Evolutionary conservation across 2,329 filamentous ascomycete species (phyloP), one percentile per base, ranked within the genome.

Genomic region (Periconia digitata): DNA sequence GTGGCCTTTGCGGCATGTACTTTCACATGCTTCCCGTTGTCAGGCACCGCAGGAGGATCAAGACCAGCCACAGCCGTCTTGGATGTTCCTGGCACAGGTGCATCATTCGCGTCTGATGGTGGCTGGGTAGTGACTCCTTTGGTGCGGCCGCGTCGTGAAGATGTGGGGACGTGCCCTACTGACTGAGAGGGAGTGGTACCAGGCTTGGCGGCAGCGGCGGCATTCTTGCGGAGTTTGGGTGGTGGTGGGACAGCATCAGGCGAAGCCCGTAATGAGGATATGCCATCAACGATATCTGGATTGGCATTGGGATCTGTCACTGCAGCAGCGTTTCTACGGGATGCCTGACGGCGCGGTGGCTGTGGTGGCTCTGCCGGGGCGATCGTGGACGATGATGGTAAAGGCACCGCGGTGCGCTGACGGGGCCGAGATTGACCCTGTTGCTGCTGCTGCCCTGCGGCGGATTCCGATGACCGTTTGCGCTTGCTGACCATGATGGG

Each of bases 231-330:
- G 27, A 32, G 27, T 32, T 32, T 32, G 27, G 27, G n/a, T 10
- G 27, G 27, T 13, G 27, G 27, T 32, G 27, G 27, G 40, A 63
- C 70, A 50, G 66, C 66, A 50, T 77, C 74, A 15, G 74, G 74
- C 42, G 74, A 77, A 34, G 74, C 73, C 36, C 73, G 65, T 35
- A 71, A 56, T 12, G 75, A 73, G 49, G 67, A 62, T 4, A 71
- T 63, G 4, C 71, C 73, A 51, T 77, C 74, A 8, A 76, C 46
- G 16, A 77, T 61, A 15, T 76, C 72, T 29, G 60, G 58, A 45
- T 74, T 76, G 44, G 52, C 40, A 34, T 69, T 58, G 40, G 70
- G 69, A 53, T 72, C 67, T 8, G 54, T 63, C 22, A 48, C 47
- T n/a, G 58, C 54, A 34, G 54, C 39, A 38, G 55, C 47, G 23